phyloP scores from a whole-genome alignment of 192 early-diverging fungal species.

The Umbelopsis sp. region DNA sequence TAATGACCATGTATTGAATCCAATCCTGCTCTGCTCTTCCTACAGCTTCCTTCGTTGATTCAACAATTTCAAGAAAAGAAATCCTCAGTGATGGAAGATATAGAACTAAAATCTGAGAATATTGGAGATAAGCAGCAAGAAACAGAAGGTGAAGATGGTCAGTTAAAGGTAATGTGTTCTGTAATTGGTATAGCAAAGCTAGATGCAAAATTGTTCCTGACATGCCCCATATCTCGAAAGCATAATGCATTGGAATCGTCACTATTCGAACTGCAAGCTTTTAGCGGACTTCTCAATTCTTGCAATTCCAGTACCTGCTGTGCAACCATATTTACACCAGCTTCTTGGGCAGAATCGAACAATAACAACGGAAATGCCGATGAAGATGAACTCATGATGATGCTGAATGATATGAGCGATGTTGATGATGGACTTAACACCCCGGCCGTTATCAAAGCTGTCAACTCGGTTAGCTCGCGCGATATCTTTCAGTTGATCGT shows the following conservation, averaged over 20 bases:
- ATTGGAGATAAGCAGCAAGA: not conserved
- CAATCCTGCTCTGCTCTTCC: not conserved
- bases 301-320: conserved; percentile 31
- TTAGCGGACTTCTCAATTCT: conserved; percentile 38
- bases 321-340: conserved; percentile 22
- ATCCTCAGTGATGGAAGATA: not conserved
- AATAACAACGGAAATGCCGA: conserved; percentile 3
- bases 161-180: not conserved
- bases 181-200: not conserved
- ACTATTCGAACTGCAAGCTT: conserved; percentile 29
- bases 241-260: conserved; percentile 37
- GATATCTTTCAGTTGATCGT: conserved; percentile 35
- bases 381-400: conserved; percentile 26
- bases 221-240: not conserved
- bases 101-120: not conserved
- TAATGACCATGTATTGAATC: not conserved
- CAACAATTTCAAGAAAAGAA: conserved; percentile 12
- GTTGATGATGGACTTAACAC: conserved; percentile 22
- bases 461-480: conserved; percentile 23
- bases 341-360: conserved; percentile 10
- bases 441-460: conserved; percentile 24
- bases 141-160: not conserved
- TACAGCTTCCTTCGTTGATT: not conserved
- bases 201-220: no score
- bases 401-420: conserved; percentile 25